Percentiles rank a stretch among this genome's conserved stretches.
Conservation (phyloP, 2,329 filamentous ascomycete species). For the Epichloe gansuensis region DNA sequence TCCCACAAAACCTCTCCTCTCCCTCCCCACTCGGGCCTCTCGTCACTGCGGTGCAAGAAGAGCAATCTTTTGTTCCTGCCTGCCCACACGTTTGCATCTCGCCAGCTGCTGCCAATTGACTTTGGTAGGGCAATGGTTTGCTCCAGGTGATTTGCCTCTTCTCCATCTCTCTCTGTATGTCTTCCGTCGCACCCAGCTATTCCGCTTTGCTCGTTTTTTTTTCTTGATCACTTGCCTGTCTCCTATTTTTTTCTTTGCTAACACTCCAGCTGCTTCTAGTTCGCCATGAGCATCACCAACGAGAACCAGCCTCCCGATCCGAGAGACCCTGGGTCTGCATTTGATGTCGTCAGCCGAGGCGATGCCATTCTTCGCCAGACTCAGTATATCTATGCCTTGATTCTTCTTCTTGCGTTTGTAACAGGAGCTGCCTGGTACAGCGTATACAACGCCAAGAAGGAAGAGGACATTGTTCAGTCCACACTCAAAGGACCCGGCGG, state of each 20-base stretch:
- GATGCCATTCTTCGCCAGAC: slow-evolving; percentile 33
- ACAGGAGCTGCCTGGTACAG: slow-evolving; percentile 39
- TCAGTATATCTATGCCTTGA: slow-evolving; percentile 39
- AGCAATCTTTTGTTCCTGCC: slow-evolving; percentile 2
- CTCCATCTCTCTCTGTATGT: slow-evolving; percentile 13
- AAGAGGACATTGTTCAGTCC: slow-evolving; percentile 34
- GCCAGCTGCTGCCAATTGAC: slow-evolving; percentile 20
- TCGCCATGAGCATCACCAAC: slow-evolving; percentile 25
- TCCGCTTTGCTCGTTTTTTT: not conserved
- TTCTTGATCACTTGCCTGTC: not conserved
- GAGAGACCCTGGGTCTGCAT: slow-evolving; percentile 11
- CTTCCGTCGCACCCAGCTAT: not conserved
- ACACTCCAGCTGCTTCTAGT: slow-evolving; percentile 11
- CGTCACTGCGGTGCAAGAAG: not conserved
- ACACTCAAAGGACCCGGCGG: slow-evolving; percentile 67
- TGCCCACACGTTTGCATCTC: slow-evolving; percentile 5
- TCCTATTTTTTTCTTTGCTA: not conserved
- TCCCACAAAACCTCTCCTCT: not conserved
- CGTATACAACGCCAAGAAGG: slow-evolving; percentile 37
- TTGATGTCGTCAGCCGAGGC: slow-evolving; percentile 17
- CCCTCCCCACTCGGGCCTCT: not conserved
- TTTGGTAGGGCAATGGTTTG: slow-evolving; percentile 26
- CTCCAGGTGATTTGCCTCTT: slow-evolving; percentile 21
- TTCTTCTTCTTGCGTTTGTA: slow-evolving; percentile 42
- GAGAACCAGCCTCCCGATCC: slow-evolving; percentile 17